Evolutionary conservation across 2,329 filamentous ascomycete species (phyloP), one percentile per base, ranked within the genome.

Genomic region (Neonectria punicea): DNA sequence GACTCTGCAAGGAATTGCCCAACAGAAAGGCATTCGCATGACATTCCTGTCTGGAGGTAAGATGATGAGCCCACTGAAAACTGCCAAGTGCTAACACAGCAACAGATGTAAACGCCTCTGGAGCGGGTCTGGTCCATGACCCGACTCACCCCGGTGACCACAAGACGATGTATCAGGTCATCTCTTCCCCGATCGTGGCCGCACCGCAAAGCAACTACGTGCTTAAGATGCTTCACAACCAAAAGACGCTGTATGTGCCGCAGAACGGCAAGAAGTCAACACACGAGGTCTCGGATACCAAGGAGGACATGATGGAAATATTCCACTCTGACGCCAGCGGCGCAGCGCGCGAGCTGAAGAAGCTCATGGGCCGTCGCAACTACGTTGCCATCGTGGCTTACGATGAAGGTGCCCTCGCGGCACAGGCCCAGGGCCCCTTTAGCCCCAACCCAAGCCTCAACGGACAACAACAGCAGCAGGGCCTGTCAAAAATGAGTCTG

Each of bases 281-380:
- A 2, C 89, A 93, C 66, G 87, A 90, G 69, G 87, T 92, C 1
- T 92, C 90, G 2, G 96, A 99, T 78, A 99, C 96, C 51, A 98
- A 99, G 80, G 96, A 99, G 80, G 96, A 99, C 81, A 99, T 99
- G 96, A 97, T 99, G 92, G 96, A 99, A 83, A 97, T 99, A 71
- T 99, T 99, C 86, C 93, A 96, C 74, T 93, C 91, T 8, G 96
- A 99, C 73, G 93, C 96, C 16, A 93, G 91, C 58, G 95, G 96
- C n/a, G 84, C 89, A 39, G 85, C 90, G 1, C 87, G 94, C 51
- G 95, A 98, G 79, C 85, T 94, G 76, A 94, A 94, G 82, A 92
- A 95, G 75, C 87, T 99, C 56, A 99, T 99, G 94, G 93, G 92
- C 1, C 86, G 95, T 46, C 86, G 96, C 63, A 98, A 98, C 77